Base-by-base conservation (phyloP, 495 filamentous ascomycete species). In the Hyaloscypha bicolor region DNA sequence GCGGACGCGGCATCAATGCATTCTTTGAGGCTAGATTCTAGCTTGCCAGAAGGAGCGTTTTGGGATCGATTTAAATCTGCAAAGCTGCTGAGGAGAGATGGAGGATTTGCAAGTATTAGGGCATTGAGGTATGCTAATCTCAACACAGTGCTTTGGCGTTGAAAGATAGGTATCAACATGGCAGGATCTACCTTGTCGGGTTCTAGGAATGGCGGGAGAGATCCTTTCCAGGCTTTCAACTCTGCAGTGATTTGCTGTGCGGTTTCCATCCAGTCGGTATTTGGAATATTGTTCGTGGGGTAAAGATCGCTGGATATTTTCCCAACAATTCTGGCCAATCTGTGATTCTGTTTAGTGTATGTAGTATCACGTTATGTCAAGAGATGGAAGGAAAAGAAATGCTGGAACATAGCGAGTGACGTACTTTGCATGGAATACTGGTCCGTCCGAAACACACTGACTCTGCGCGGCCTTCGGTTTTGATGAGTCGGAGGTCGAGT, bases 131-230 rank as follows among this genome's bases (percentile, higher is more conserved):
- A 81, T 9, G 84, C 81, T 25, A 87, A 73, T 60, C 79, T 78
- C 19, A 88, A 75, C n/a, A 87, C 79, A 37, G 79, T 81, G 35
- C 80, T 81, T 71, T 88, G 85, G 21, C 86, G 75, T 37, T 82
- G 81, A 45, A 86, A 83, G 16, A 83, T 76, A 31, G 79, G 81
- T 32, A 85, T 81, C 19, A 87, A 72, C 58, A 80, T 48, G 6
- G 42, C 11, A 48, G 42, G 42, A 19, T 48, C 42, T 16, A 48
- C 42, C 42, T 48, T 48, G 4, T 48, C 42, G 16, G 42, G 42
- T 48, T 48, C 42, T 6, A 48, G 42, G 16, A 48, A 48, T 19
- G 42, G 42, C 42, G 42, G 42, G 42, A 48, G 42, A 4, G 42
- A 48, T 19, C 11, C 42, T 48, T 48, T 48, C 42, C 42, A 48